Percentiles rank a stretch among this genome's conserved stretches.
These are phyloP conservation scores for Leccinum fibrillosum DNA, from an alignment of 768 basidiomycete species.

Conservation along the genomic window DNA sequence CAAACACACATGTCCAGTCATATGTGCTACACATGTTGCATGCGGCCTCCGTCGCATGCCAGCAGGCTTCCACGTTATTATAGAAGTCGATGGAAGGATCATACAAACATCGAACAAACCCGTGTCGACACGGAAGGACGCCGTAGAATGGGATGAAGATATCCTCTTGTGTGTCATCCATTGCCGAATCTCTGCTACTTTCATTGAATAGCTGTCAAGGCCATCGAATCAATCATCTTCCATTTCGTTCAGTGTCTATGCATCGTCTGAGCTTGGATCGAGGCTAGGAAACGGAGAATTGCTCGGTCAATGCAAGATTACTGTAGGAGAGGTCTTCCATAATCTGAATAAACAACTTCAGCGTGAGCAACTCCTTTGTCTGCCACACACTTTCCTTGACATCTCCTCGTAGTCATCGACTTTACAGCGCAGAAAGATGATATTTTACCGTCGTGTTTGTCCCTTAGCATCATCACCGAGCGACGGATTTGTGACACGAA, in stretches of 20 bases:
- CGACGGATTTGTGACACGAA: not conserved
- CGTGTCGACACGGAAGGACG: not conserved
- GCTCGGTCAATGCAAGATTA: too few species aligned
- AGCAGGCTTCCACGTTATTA: not conserved
- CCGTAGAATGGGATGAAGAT: too few species aligned
- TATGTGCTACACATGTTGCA: not conserved
- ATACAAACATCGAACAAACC: not conserved
- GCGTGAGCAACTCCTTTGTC: not conserved
- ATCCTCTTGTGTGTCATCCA: too few species aligned
- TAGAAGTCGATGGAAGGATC: not conserved
- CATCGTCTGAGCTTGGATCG: too few species aligned
- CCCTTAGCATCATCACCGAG: not conserved
- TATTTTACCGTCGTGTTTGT: not conserved
- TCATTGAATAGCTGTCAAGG: too few species aligned
- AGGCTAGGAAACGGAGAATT: too few species aligned
- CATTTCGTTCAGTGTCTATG: too few species aligned
- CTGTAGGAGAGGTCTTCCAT: too few species aligned
- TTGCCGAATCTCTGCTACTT: too few species aligned
- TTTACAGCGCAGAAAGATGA: not conserved
- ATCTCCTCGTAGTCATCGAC: not conserved
- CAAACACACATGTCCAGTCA: not conserved
- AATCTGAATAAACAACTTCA: not conserved
- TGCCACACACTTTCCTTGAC: not conserved
- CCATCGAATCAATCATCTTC: too few species aligned
- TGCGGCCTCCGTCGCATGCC: not conserved